Base-by-base conservation (phyloP, 2,329 filamentous ascomycete genomes). In the Seiridium unicorne region DNA sequence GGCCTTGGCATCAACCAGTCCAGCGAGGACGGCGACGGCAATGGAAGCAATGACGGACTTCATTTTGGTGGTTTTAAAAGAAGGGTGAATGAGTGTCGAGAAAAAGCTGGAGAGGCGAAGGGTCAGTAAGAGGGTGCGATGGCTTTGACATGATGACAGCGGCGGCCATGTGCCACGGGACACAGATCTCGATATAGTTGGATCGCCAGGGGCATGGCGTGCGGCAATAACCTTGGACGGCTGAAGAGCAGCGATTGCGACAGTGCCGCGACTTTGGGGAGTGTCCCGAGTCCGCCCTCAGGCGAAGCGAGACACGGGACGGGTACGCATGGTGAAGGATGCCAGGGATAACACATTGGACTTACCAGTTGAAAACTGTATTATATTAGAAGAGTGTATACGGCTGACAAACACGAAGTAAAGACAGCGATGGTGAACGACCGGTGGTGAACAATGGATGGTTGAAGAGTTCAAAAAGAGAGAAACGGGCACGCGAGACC, bases 21-120 rank as follows among this genome's bases (percentile, higher is more conserved):
- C 70, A 51, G 68, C 67, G 57, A 74, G 65, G 61, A 63, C 67
- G 65, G 72, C 71, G 58, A 75, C 64, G 62, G 70, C 44, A 40
- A 69, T 55, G 54, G 70, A 62, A 60, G 64, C 60, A 61, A 70
- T 48, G 60, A 62, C 55, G 61, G 51, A 69, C 71, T 74, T 73
- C 73, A 76, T 76, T 62, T 70, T 73, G 66, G 62, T 60, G 40
- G 64, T 55, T 58, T 63, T 61, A 59, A 47, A 63, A 57, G 56
- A 60, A 32, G 61, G 62, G 47, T 63, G 42, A 69, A 66, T 57
- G 63, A 68, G 60, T 61, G 65, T 63, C 53, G 51, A 64, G 56
- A 66, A 63, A 54, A 61, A 60, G 40, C 26, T 57, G 34, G n/a
- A 49, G 47, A 11, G 47, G 18, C 47, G 26, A 32, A 32, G 34